phyloP scores from a whole-genome alignment of 2,329 filamentous ascomycete genomes.

The Fusarium nematophilum region DNA sequence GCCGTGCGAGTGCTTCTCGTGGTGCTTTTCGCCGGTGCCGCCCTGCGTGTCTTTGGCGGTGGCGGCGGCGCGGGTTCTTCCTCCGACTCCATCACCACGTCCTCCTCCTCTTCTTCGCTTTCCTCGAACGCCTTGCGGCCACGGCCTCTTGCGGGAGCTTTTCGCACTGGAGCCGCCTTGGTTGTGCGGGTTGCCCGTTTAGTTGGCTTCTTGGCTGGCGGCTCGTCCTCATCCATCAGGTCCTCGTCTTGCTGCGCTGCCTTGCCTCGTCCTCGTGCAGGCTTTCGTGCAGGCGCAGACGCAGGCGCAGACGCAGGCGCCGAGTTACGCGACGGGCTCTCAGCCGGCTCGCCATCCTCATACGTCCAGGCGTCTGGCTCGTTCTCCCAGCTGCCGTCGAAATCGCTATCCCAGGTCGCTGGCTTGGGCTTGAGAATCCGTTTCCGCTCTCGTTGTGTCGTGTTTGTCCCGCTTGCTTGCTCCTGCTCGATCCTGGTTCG shows the following conservation, averaged over 20 bases:
- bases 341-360: slow-evolving; percentile 41
- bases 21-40: slow-evolving; percentile 34
- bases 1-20: slow-evolving; percentile 20
- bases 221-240: slow-evolving; percentile 60
- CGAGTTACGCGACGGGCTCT: no score
- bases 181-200: slow-evolving; percentile 49
- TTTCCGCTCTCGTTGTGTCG: slow-evolving; percentile 54
- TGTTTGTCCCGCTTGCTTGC: slow-evolving; percentile 71
- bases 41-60: slow-evolving; percentile 47
- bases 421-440: slow-evolving; percentile 77
- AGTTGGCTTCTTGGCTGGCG: slow-evolving; percentile 48
- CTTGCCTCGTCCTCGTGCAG: slow-evolving; percentile 25
- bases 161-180: slow-evolving; percentile 59
- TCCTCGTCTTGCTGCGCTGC: slow-evolving; percentile 40
- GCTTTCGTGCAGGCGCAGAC: slow-evolving; percentile 15
- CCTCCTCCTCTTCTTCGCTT: slow-evolving; percentile 58
- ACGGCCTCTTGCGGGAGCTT: slow-evolving; percentile 55
- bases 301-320: not conserved
- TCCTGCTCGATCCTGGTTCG: slow-evolving; percentile 76
- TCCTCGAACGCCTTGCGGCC: slow-evolving; percentile 50
- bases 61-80: slow-evolving; percentile 54
- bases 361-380: slow-evolving; percentile 70
- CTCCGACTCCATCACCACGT: slow-evolving; percentile 66
- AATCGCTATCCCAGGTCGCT: slow-evolving; percentile 86
- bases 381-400: slow-evolving; percentile 88